Conservation (phyloP, 352 stramenopile species). For the Phytophthora gonapodyides region DNA sequence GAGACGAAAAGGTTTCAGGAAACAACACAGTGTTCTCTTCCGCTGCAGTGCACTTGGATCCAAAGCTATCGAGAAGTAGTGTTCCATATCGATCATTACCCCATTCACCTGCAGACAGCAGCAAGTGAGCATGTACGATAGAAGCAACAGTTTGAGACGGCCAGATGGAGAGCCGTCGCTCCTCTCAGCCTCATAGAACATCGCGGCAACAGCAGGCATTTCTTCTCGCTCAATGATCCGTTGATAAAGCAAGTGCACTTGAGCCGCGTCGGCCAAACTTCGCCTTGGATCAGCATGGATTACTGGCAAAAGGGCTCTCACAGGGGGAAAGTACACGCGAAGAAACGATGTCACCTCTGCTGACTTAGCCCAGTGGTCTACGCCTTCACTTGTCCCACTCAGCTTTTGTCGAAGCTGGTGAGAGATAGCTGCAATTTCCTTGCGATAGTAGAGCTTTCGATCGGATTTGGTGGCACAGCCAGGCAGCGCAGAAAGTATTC, state of each 20-base stretch:
- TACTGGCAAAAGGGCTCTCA: slow-evolving; percentile 8
- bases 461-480: slow-evolving; percentile 7
- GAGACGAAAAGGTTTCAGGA: slow-evolving; percentile 12
- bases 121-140: slow-evolving; percentile 33
- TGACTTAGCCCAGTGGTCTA: slow-evolving; percentile 25
- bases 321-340: slow-evolving; percentile 20
- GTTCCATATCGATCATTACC: slow-evolving; percentile 34
- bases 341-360: slow-evolving; percentile 16
- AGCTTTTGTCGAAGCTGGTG: slow-evolving; percentile 3
- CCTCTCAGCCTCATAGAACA: slow-evolving; percentile 1
- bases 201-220: background rate
- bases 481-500: slow-evolving; percentile 29
- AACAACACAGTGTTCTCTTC: slow-evolving; percentile 31
- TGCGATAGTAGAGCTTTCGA: slow-evolving; percentile 18
- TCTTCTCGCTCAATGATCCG: slow-evolving; percentile 22
- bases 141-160: slow-evolving; percentile 25
- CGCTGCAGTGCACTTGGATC: background rate
- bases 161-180: background rate
- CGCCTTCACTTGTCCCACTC: slow-evolving; percentile 1
- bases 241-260: slow-evolving; percentile 5
- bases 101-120: slow-evolving; percentile 23
- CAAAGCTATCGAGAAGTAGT: slow-evolving; percentile 10
- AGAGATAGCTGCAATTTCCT: slow-evolving; percentile 20
- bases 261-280: background rate
- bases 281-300: background rate